These are phyloP conservation scores for Mortierella sp. DNA, from an alignment of 371 early-diverging fungal genomes.

Conservation along the genomic window DNA sequence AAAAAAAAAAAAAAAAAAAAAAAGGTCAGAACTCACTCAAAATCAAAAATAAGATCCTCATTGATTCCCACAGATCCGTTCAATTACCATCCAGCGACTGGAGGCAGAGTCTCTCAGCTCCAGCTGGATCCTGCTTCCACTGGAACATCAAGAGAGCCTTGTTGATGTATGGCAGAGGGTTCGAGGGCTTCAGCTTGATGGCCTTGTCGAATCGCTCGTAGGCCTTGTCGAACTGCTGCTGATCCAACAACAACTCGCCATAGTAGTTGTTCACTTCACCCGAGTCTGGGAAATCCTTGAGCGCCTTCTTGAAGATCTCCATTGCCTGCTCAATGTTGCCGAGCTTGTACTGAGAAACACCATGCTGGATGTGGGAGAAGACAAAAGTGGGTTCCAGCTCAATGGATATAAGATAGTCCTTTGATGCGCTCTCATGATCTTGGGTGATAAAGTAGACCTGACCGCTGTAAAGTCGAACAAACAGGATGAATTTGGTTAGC, in stretches of 20 bases:
- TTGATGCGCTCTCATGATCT: slow-evolving; percentile 81
- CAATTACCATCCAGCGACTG: slow-evolving; percentile 80
- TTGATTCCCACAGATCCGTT: neutral
- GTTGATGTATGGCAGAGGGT: slow-evolving; percentile 95
- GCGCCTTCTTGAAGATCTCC: slow-evolving; percentile 83
- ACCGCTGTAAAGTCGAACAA: slow-evolving; percentile 16
- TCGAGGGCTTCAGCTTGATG: slow-evolving; percentile 72
- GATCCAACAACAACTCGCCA: slow-evolving; percentile 93
- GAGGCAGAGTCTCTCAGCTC: slow-evolving; percentile 82
- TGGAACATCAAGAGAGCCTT: slow-evolving; percentile 93
- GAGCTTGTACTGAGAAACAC: slow-evolving; percentile 92
- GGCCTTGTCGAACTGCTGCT: slow-evolving; percentile 82
- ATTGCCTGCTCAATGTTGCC: slow-evolving; percentile 79
- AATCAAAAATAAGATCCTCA: neutral
- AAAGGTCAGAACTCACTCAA: neutral
- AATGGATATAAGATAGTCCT: slow-evolving; percentile 86
- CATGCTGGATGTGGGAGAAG: slow-evolving; percentile 94
- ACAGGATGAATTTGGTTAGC: neutral
- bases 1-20: neutral
- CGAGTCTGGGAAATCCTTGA: slow-evolving; percentile 80
- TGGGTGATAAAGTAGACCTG: slow-evolving; percentile 79
- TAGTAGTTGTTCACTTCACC: slow-evolving; percentile 96
- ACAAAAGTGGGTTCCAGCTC: slow-evolving; percentile 86
- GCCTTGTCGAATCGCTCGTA: slow-evolving; percentile 82
- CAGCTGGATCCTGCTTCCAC: slow-evolving; percentile 75